Evolutionary conservation across 1,139 yeast genomes (phyloP).

Genomic region (Yamadazyma membranifaciens): DNA sequence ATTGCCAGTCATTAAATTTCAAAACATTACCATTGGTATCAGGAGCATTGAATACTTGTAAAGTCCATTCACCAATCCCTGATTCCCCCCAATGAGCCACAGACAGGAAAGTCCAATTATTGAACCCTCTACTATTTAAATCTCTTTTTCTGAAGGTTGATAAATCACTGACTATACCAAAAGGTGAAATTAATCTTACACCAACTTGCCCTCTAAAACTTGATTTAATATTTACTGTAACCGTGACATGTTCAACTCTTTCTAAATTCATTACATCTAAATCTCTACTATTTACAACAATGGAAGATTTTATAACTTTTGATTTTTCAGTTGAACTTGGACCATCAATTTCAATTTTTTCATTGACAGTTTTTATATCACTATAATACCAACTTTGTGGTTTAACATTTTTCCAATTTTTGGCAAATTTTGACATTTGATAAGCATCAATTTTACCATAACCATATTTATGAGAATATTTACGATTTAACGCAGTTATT

Average conservation of each 20-base stretch:
- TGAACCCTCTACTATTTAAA: slow-evolving; percentile 55
- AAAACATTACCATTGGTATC: slow-evolving; percentile 34
- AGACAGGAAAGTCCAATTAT: slow-evolving; percentile 92
- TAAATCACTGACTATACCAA: slow-evolving; percentile 68
- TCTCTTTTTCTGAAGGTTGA: slow-evolving; percentile 74
- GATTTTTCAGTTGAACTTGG: slow-evolving; percentile 19
- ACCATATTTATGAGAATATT: slow-evolving; percentile 85
- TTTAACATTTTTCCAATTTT: slow-evolving; percentile 77
- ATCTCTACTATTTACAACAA: slow-evolving; percentile 50
- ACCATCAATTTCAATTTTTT: slow-evolving; percentile 20
- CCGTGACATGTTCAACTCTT: slow-evolving; percentile 81
- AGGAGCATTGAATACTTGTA: slow-evolving; percentile 50
- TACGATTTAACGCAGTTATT: slow-evolving; percentile 54
- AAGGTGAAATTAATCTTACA: slow-evolving; percentile 69
- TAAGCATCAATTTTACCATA: slow-evolving; percentile 91
- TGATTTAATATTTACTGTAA: slow-evolving; percentile 70
- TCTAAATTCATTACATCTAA: slow-evolving; percentile 60
- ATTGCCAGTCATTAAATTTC: slow-evolving; percentile 65
- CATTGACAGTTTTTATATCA: slow-evolving; percentile 35
- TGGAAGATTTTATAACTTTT: slow-evolving; percentile 35
- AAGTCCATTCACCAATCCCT: slow-evolving; percentile 80
- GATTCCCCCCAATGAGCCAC: slow-evolving; percentile 97
- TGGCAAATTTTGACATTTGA: slow-evolving; percentile 69
- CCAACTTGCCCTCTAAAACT: slow-evolving; percentile 68
- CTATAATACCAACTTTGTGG: slow-evolving; percentile 85